Evolutionary conservation across 495 filamentous ascomycete species (phyloP), one percentile per base, ranked within the genome.

Genomic region (Aspergillus taichungensis): DNA sequence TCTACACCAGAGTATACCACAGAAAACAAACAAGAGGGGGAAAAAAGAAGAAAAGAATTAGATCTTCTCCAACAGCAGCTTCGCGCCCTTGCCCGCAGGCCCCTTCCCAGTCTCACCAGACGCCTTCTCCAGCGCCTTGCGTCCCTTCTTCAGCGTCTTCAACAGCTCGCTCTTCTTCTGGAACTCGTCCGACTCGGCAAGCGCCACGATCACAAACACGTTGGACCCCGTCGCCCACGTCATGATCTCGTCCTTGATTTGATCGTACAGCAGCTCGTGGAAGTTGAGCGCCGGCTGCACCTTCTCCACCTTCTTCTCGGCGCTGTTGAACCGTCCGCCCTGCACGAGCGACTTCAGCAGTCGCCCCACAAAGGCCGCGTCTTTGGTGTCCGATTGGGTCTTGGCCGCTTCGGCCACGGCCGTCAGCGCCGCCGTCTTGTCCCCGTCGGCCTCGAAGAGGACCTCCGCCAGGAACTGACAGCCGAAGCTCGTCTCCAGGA

Each of bases 321-420:
- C 74, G 14, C 69, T 71, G 65, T 95, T 88, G 61, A 83, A 98
- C 18, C 75, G 79, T 8, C 94, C 92, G 13, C 92, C 91, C 30
- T 84, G 77, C 24, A 95, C 85, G 1, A 99, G 75, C 0, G 82
- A 82, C 66, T 94, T 96, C 49, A 95, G 76, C 81, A 95, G 84
- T 40, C 85, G 80, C n/a, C 87, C 86, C 2, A 81, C 83, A 45
- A 78, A 74, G 3, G 87, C 68, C 0, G 75, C 74, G 42, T 77
- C 73, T 36, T 67, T 58, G 7, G 68, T 57, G 24, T 74, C 75
- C 13, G 83, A 76, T 52, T 86, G 70, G 40, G 79, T 80, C 40
- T 70, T 74, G 11, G 83, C 81, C 6, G 84, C 78, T 6, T 69
- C 65, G 5, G 89, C 88, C 33, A 97, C 68, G 8, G 85, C 84